Conservation (phyloP, 352 stramenopile species). For the Phytophthora fragariaefolia region DNA sequence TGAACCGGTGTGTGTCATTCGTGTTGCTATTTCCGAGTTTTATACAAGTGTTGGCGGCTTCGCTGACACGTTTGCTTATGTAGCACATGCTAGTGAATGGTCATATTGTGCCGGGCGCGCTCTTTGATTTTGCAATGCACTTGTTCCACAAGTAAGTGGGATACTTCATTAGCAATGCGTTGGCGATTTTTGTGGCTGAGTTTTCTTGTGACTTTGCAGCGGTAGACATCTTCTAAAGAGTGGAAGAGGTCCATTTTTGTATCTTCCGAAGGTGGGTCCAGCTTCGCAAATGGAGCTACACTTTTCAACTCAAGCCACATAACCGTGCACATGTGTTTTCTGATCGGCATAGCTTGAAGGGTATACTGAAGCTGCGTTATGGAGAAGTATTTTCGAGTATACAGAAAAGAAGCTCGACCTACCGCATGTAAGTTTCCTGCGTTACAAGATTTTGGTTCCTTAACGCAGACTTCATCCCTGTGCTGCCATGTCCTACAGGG, state of each 20-base stretch:
- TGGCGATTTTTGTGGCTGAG: too few relatives aligned
- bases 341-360: slow-evolving; percentile 74
- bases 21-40: not conserved
- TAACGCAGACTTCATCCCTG: not conserved
- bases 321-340: not conserved
- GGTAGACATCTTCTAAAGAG: slow-evolving; percentile 74
- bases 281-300: not conserved
- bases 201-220: too few relatives aligned
- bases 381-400: slow-evolving; percentile 95
- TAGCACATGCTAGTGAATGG: slow-evolving; percentile 93
- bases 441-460: not conserved
- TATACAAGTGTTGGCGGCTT: not conserved
- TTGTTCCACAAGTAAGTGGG: slow-evolving; percentile 93
- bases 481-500: slow-evolving; percentile 29
- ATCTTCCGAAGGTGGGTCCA: slow-evolving; percentile 88
- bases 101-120: slow-evolving; percentile 80
- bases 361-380: slow-evolving; percentile 94
- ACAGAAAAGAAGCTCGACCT: slow-evolving; percentile 90
- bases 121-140: slow-evolving; percentile 97
- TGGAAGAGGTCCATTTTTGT: slow-evolving; percentile 93
- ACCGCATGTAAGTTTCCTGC: slow-evolving; percentile 52
- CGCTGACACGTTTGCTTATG: slow-evolving; percentile 7
- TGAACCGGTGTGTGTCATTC: slow-evolving; percentile 69
- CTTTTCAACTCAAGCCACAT: slow-evolving; percentile 3
- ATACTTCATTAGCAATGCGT: not conserved